A percentile compares a stretch with the other conserved stretches of the same genome.
Evolutionary conservation across 768 basidiomycete species (phyloP).

Genomic region (Agaricus sinodeliciosus): DNA sequence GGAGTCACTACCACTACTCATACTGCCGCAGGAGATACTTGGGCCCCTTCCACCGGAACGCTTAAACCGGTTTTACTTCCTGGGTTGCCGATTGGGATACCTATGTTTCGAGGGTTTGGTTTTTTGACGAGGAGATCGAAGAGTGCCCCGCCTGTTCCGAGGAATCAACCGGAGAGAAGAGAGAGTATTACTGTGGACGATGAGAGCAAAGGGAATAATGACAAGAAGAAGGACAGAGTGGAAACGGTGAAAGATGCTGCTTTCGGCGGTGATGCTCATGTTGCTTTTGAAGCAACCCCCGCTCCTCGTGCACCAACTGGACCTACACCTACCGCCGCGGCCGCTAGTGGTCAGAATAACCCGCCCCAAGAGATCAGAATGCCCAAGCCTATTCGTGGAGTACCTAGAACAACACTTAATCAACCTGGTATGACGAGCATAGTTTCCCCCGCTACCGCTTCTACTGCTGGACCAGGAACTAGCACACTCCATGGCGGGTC

Average conservation of each 20-base stretch:
- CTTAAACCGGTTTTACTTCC: constrained; percentile 16
- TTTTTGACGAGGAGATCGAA: constrained; percentile 40
- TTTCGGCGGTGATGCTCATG: neutral
- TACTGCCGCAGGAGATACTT: neutral
- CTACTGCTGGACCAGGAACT: constrained; percentile 13
- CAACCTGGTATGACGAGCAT: constrained; percentile 4
- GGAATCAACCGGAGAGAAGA: constrained; percentile 19
- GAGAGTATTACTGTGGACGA: neutral
- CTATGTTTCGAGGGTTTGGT: constrained; percentile 25
- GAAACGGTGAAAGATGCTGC: neutral
- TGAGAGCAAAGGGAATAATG: constrained; percentile 11
- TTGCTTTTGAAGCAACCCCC: neutral
- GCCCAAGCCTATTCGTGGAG: constrained; percentile 8
- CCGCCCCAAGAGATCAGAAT: constrained; percentile 1
- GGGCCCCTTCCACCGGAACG: constrained; percentile 2
- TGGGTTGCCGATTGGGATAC: constrained; percentile 4
- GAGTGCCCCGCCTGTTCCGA: constrained; percentile 53
- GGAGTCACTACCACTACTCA: neutral
- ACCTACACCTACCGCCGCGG: neutral
- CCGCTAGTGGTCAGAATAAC: neutral
- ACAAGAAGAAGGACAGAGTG: neutral
- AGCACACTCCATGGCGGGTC: constrained; percentile 13
- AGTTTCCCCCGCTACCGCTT: neutral
- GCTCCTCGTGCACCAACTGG: neutral
- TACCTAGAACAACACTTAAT: neutral